Conservation (phyloP, 371 early-diverging fungal species). For the Rhizomucor pusillus region DNA sequence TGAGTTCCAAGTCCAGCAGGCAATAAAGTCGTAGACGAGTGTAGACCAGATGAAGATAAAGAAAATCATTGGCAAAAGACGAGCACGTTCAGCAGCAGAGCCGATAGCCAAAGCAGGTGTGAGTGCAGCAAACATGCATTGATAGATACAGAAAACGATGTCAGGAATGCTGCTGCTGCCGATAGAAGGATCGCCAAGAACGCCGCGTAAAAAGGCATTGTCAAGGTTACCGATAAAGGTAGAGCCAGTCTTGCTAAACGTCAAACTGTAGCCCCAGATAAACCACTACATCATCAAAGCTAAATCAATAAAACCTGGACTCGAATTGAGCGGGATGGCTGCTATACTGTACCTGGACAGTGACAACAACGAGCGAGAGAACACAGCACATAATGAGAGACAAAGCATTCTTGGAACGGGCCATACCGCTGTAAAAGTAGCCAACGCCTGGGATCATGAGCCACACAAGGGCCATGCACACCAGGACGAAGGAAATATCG, state of each 20-base stretch:
- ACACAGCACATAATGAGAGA: conserved; percentile 70
- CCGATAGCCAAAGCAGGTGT: conserved; percentile 93
- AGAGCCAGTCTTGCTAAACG: conserved; percentile 66
- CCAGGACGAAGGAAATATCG: conserved; percentile 70
- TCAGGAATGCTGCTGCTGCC: conserved; percentile 63
- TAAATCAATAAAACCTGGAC: no score
- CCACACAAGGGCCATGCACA: conserved; percentile 76
- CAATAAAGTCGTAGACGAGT: conserved; percentile 82
- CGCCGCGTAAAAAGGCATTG: conserved; percentile 65
- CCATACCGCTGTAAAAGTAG: conserved; percentile 91
- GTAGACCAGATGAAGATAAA: conserved; percentile 94
- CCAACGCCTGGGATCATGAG: conserved; percentile 87
- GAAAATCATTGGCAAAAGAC: conserved; percentile 80
- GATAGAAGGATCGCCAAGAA: conserved; percentile 53
- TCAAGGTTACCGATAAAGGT: conserved; percentile 80
- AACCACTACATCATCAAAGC: conserved; percentile 62
- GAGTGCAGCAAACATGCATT: conserved; percentile 83
- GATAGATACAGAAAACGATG: conserved; percentile 58
- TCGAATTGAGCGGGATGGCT: neutral
- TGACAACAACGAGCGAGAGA: conserved; percentile 68
- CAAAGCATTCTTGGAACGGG: conserved; percentile 78
- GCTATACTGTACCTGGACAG: conserved; percentile 35
- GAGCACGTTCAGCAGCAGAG: conserved; percentile 85
- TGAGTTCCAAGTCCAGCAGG: conserved; percentile 91
- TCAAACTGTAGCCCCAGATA: conserved; percentile 83